Conservation (phyloP, 257 asterid genomes). For the Solanum pimpinellifolium region DNA sequence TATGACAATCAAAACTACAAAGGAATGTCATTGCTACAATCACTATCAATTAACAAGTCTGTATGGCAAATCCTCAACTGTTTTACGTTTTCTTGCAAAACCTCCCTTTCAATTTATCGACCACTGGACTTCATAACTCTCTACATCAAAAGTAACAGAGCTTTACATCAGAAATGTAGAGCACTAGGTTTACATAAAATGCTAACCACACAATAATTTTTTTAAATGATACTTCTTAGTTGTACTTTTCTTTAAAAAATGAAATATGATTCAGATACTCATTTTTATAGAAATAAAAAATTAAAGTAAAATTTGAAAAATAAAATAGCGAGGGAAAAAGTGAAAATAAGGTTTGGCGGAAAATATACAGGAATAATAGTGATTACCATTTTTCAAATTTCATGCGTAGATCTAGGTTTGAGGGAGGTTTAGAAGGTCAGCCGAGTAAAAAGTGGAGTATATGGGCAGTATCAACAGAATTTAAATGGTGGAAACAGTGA, state of each 20-base stretch:
- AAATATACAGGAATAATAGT: not conserved
- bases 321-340: not conserved
- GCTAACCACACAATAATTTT: not conserved
- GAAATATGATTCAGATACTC: not conserved
- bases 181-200: not conserved
- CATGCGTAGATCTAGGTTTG: not conserved
- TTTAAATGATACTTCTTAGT: not conserved
- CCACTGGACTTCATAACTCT: not conserved
- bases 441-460: not conserved
- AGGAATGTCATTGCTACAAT: not conserved
- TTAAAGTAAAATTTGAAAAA: not conserved
- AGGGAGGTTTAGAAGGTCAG: not conserved
- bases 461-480: conserved; percentile 3
- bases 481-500: conserved; percentile 6
- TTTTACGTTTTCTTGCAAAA: not conserved
- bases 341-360: not conserved
- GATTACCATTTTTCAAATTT: not conserved
- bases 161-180: not conserved
- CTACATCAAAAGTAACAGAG: not conserved
- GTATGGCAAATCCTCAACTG: not conserved
- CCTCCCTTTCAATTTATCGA: not conserved
- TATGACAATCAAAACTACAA: not conserved
- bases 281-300: not conserved
- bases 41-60: not conserved
- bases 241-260: not conserved